Evolutionary conservation across 805 yeast genomes (phyloP), one percentile per base, ranked within the genome.

Genomic region (Metschnikowia sp.): DNA sequence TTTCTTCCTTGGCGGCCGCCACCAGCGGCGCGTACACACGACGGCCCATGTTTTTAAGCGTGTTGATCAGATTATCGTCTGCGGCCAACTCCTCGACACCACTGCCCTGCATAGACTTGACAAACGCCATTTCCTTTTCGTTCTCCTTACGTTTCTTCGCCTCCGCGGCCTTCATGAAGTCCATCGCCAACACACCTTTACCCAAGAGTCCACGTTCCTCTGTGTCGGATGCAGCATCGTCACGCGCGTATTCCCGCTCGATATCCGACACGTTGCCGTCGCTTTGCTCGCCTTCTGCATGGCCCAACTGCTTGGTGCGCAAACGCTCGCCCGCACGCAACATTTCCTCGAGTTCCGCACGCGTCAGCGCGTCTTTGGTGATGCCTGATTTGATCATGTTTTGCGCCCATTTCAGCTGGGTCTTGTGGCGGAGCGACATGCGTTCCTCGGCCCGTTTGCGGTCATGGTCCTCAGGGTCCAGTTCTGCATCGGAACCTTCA

Each of bases 281-380:
- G 58, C 77, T 75, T 48, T 80, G 62, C 41, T 75, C 73, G 13
- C 79, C 83, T 28, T 81, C 83, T 45, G 75, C 78, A 48, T 71
- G 73, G 8, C 90, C 96, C 47, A 86, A 62, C 52, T 92, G 87
- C 60, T 85, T 88, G 42, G 80, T 68, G 45, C 85, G 81, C 49
- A 92, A 74, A 45, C 77, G 74, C 59, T 91, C 96, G 37, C 96
- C 94, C 60, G 87, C 88, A 60, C 89, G 78, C 49, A 92, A 70
- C 97, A 91, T 91, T 59, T 89, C 97, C 67, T 94, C 98, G 75
- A 92, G 78, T 60, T 94, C 98, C 8, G 82, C 86, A 59, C 98
- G 76, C 18, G 86, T 86, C 32, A 80, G 82, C 32, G 84, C 81
- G 64, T 92, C 98, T 58, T 92, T 91, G 34, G 91, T 78, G 76